Conservation (phyloP, 1,139 yeast genomes). For the Trichomonascaceae sp. region DNA sequence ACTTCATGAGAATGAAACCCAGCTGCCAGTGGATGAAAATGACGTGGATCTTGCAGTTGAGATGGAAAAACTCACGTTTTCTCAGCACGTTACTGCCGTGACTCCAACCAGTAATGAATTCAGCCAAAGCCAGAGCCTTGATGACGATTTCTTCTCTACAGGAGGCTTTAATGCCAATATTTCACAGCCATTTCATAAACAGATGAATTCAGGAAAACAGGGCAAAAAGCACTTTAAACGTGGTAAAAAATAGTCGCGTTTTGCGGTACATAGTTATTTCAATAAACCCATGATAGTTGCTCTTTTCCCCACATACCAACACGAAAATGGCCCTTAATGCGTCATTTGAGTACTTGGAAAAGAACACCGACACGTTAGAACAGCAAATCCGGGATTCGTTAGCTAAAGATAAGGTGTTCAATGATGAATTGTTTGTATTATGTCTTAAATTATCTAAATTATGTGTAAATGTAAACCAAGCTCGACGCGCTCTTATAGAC, state of each 20-base stretch:
- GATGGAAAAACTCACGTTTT: slow-evolving; percentile 66
- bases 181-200: slow-evolving; percentile 61
- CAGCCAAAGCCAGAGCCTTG: slow-evolving; percentile 38
- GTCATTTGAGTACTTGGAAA: slow-evolving; percentile 11
- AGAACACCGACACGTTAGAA: slow-evolving; percentile 9
- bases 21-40: slow-evolving; percentile 31
- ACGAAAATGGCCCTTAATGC: not conserved
- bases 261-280: not conserved
- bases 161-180: slow-evolving; percentile 57
- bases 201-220: slow-evolving; percentile 24
- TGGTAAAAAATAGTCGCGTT: slow-evolving; percentile 1
- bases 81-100: slow-evolving; percentile 46
- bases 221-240: slow-evolving; percentile 52
- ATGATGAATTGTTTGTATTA: slow-evolving; percentile 19
- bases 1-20: slow-evolving; percentile 36
- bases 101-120: slow-evolving; percentile 1
- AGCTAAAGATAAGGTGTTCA: slow-evolving; percentile 7
- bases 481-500: slow-evolving; percentile 20
- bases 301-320: not conserved
- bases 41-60: slow-evolving; percentile 64
- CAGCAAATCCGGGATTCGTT: not conserved
- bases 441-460: slow-evolving; percentile 21
- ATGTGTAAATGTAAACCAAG: slow-evolving; percentile 21
- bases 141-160: slow-evolving; percentile 75
- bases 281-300: too few relatives aligned